Evolutionary conservation across 805 yeast species (phyloP), one percentile per base, ranked within the genome.

Genomic region (Kluyveromyces wickerhamii): DNA sequence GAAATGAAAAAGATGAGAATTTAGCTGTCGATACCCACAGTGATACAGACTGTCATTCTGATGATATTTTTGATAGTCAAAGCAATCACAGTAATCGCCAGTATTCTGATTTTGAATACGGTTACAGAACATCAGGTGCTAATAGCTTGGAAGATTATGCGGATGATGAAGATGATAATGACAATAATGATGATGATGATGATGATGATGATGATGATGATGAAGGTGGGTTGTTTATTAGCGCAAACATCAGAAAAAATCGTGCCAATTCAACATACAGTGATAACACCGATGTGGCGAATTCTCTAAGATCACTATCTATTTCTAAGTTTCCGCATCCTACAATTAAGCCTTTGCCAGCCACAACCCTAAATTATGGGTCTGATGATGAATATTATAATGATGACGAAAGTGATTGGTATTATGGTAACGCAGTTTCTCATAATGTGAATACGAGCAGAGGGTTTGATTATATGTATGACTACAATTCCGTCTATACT

Each of bases 321-420:
- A 6, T 30, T 11, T 30, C 33, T 10, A 30, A 22, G 12, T 30
- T 30, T 22, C 16, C 33, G 40, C 51, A 54, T 42, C 71, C 72
- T 28, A 81, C 85, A 8, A 87, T 88, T 43, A 86, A 85, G 23
- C 65, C 76, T 28, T 61, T 89, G 34, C 96, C 97, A 2, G 78
- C 96, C 2, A 87, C 97, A 0, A 77, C 85, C 0, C 69, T 89
- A 36, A 87, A 88, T 52, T 74, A 75, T 52, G 84, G 85, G 6
- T 74, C 82, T 36, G 76, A 77, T 42, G 80, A 76, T 38, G 79
- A 72, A 30, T 79, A 73, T 38, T 63, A 61, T 7, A 63, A 56
- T 25, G 61, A 50, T 24, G 45, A 63, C 37, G 58, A 56, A 32
- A 49, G 63, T 47, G 44, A 59, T 50, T 42, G 72, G 54, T 43